Evolutionary conservation across 2,329 filamentous ascomycete species (phyloP).

Genomic region (Coniochaeta ligniaria): DNA sequence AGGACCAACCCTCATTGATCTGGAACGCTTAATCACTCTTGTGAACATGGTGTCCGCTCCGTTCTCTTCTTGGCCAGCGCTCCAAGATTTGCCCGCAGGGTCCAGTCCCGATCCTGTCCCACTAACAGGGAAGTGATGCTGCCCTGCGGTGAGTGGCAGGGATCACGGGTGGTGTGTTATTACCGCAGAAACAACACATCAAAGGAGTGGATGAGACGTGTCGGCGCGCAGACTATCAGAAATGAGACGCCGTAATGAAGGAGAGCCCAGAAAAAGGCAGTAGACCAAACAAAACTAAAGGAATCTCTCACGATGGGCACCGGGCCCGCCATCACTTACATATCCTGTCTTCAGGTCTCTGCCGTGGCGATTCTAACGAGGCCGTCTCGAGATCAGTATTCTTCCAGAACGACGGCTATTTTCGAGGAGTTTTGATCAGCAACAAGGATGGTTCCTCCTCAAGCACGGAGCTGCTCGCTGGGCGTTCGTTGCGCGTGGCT

Average conservation of each 20-base stretch:
- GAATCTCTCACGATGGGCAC: neutral
- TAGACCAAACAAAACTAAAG: constrained; percentile 11
- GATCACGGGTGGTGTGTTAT: neutral
- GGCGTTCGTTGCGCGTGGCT: neutral
- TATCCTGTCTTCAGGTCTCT: constrained; percentile 7
- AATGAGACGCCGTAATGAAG: constrained; percentile 2
- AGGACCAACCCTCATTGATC: constrained; percentile 17
- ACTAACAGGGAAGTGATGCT: neutral
- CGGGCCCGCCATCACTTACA: constrained; percentile 10
- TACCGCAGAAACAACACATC: neutral
- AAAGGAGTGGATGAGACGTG: constrained; percentile 5
- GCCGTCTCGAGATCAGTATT: constrained; percentile 5
- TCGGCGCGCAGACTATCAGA: constrained; percentile 1
- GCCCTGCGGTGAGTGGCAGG: neutral
- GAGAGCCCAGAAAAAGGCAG: constrained; percentile 6
- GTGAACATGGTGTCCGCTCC: constrained; percentile 21
- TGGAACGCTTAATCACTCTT: constrained; percentile 23
- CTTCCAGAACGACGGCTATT: constrained; percentile 8
- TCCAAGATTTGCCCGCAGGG: neutral
- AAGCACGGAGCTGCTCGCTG: constrained; percentile 1
- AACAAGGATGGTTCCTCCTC: constrained; percentile 19
- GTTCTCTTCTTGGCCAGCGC: constrained; percentile 4
- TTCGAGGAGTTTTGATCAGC: constrained; percentile 27
- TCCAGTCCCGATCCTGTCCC: constrained; percentile 3
- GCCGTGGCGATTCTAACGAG: neutral